Evolutionary conservation across 768 basidiomycete genomes (phyloP).

Genomic region (Xerocomus spinulosus): DNA sequence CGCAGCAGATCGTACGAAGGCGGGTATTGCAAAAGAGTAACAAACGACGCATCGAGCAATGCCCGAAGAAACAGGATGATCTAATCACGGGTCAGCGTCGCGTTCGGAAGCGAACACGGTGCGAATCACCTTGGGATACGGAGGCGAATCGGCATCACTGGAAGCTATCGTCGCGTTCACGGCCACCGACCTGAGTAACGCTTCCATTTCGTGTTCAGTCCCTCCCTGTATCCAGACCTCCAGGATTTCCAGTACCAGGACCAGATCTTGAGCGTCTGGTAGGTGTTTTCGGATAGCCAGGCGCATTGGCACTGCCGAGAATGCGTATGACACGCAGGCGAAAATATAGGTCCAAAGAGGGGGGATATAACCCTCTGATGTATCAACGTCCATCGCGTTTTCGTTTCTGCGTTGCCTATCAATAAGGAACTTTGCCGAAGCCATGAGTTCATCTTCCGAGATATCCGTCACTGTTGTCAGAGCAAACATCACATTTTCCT

Average conservation of each 20-base stretch:
- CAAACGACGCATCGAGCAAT: constrained; percentile 68
- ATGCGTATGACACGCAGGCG: constrained; percentile 38
- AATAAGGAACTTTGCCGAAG: constrained; percentile 44
- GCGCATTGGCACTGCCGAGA: constrained; percentile 37
- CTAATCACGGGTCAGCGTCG: constrained; percentile 41
- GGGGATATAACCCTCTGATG: constrained; percentile 25
- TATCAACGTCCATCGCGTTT: constrained; percentile 37
- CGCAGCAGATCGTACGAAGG: constrained; percentile 54
- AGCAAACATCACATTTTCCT: constrained; percentile 45
- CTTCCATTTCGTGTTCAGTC: constrained; percentile 22
- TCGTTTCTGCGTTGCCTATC: constrained; percentile 31
- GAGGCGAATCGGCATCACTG: constrained; percentile 15
- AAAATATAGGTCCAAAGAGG: constrained; percentile 36
- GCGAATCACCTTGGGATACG: constrained; percentile 37
- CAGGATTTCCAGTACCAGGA: constrained; percentile 35
- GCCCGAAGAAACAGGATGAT: constrained; percentile 56
- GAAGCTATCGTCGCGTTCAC: constrained; percentile 13
- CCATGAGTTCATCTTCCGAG: constrained; percentile 59
- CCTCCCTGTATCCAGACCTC: constrained; percentile 38
- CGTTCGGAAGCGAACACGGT: constrained; percentile 28
- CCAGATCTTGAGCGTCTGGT: constrained; percentile 36
- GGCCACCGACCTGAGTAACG: constrained; percentile 20
- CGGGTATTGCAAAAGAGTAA: constrained; percentile 59
- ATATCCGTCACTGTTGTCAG: constrained; percentile 57
- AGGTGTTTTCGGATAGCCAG: constrained; percentile 42